These are phyloP conservation scores for Ustilago nuda DNA, from an alignment of 1,284 basidiomycete genomes.

Conservation along the genomic window DNA sequence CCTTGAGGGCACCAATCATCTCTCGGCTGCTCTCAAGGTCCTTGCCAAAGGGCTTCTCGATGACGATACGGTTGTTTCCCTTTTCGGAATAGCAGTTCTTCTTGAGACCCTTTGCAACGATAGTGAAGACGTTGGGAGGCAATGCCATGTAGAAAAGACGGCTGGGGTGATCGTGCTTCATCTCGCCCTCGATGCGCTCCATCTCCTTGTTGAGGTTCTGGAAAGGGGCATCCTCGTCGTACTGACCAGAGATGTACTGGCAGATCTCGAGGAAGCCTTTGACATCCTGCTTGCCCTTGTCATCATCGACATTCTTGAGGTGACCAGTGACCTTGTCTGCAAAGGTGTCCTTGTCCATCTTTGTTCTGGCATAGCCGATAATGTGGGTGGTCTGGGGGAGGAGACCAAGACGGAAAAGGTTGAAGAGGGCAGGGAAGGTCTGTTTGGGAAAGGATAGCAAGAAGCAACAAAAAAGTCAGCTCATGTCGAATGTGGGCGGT, in stretches of 20 bases:
- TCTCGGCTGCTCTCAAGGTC: slow-evolving; percentile 65
- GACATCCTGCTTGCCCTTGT: slow-evolving; percentile 56
- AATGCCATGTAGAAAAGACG: slow-evolving; percentile 68
- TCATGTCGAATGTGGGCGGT: not conserved
- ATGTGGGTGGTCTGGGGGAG: slow-evolving; percentile 65
- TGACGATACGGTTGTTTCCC: slow-evolving; percentile 65
- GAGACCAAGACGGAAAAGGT: slow-evolving; percentile 59
- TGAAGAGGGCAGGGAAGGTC: slow-evolving; percentile 68
- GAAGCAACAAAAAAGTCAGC: not conserved
- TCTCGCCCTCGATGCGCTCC: slow-evolving; percentile 54
- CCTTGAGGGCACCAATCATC: slow-evolving; percentile 68
- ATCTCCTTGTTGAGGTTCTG: slow-evolving; percentile 61
- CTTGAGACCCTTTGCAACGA: slow-evolving; percentile 65
- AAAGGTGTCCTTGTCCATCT: slow-evolving; percentile 68
- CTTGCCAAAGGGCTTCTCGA: slow-evolving; percentile 69
- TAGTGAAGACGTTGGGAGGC: slow-evolving; percentile 67
- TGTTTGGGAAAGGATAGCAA: not conserved
- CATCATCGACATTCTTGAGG: slow-evolving; percentile 56
- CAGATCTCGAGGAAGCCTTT: slow-evolving; percentile 61
- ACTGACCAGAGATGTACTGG: slow-evolving; percentile 66
- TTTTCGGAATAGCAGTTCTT: slow-evolving; percentile 64
- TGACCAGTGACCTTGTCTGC: slow-evolving; percentile 59
- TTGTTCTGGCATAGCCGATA: slow-evolving; percentile 70
- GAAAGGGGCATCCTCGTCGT: slow-evolving; percentile 66
- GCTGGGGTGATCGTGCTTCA: slow-evolving; percentile 49